Evolutionary conservation across 2,329 filamentous ascomycete genomes (phyloP).

Genomic region (Cladosporium sp.): DNA sequence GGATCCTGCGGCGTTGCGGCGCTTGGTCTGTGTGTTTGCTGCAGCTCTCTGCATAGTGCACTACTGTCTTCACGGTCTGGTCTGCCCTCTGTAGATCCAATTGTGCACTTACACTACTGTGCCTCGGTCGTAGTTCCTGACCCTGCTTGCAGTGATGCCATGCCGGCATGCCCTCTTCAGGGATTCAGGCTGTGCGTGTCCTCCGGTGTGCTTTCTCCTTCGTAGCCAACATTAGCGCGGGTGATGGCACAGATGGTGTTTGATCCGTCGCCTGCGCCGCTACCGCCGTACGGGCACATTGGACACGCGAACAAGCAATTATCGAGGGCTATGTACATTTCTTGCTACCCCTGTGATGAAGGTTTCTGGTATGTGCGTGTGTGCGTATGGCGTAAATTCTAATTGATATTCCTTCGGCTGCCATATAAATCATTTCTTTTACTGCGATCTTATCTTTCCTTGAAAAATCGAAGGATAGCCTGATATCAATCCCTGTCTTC

Average conservation of each 20-base stretch:
- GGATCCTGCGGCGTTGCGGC: neutral
- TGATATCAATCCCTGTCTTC: too few relatives aligned
- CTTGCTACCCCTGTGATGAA: neutral
- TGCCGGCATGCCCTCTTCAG: too few relatives aligned
- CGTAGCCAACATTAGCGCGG: neutral
- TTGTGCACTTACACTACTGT: too few relatives aligned
- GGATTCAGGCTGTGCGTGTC: too few relatives aligned
- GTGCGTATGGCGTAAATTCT: too few relatives aligned
- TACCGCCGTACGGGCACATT: neutral
- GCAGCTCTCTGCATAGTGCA: neutral
- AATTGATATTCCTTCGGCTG: too few relatives aligned
- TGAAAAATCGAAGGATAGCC: neutral
- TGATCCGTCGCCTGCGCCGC: neutral
- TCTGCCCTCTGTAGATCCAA: too few relatives aligned
- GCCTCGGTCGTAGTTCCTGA: neutral
- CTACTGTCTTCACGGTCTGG: neutral
- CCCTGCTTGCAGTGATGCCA: too few relatives aligned
- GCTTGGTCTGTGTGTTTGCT: neutral
- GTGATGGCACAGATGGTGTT: neutral
- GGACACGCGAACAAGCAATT: neutral
- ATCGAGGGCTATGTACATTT: too few relatives aligned
- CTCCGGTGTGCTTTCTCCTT: neutral
- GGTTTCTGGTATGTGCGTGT: neutral
- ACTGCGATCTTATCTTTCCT: neutral
- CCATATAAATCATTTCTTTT: too few relatives aligned